Base-by-base conservation (phyloP, 345 rosid species). In the Passiflora organensis region DNA sequence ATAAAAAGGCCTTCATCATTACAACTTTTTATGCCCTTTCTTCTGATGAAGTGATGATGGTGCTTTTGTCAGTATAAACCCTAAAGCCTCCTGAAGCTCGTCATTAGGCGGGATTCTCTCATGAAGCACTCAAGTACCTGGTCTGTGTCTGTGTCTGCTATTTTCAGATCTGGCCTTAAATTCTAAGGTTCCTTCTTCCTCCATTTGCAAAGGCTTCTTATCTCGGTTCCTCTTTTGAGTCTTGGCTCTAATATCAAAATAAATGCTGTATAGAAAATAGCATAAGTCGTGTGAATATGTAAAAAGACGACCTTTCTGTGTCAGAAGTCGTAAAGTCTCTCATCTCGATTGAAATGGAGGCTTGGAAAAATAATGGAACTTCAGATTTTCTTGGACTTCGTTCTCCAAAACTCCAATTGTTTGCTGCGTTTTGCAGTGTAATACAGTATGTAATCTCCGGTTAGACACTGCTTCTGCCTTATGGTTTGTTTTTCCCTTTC, bases 1-100 rank as follows among this genome's bases (percentile, higher is more conserved):
- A 44, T 51, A 42, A 74, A 73, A 69, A 60, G 69, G 34, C 8
- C 65, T 78, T 75, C 75, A 78, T 80, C 81, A 82, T 85, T 75
- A 75, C 80, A 6, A 51, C 42, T 72, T 50, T 53, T 66, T 51
- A 28, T 37, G 64, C 65, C 62, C 55, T 48, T 13, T 51, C n/a
- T n/a, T n/a, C 67, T 68, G 52, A 52, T 75, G 66, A 43, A 43
- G 74, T 70, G 76, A 77, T 73, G 64, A 45, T 41, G 21, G 37
- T 20, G 20, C 32, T 44, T 14, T 14, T 60, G 42, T 43, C 37
- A 15, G 70, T 53, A 61, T 53, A 28, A 28, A 28, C 8, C 39
- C 44, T 15, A 20, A 67, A 61, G 65, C 39, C 59, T 67, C 64
- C 63, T 65, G 34, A 43, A 36, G 47, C 56, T 64, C 59, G 64